Base-by-base conservation (phyloP, 2,329 filamentous ascomycete genomes). In the Pseudocercospora musae region DNA sequence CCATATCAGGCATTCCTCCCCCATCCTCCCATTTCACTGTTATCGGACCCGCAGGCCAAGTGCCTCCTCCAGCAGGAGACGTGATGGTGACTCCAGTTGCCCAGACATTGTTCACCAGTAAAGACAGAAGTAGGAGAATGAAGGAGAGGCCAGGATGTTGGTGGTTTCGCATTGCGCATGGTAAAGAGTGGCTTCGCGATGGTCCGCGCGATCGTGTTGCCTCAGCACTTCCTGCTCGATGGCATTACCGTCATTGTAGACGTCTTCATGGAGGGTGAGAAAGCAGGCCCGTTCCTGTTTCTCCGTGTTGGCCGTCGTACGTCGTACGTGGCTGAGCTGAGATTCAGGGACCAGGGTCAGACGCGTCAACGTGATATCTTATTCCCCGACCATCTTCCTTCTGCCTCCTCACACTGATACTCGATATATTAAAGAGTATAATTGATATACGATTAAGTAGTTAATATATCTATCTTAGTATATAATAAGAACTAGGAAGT, bases 1-100 rank as follows among this genome's bases (percentile, higher is more conserved):
- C 52, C 61, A 68, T 64, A 27, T 61, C 50, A 18, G 65, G 64
- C 20, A 27, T 57, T 21, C 67, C 66, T 33, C 66, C 66, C 2
- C 58, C 66, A 58, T 69, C 66, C n/a, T 33, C 42, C 67, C 67
- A 69, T 57, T 52, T 60, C 7, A 69, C 57, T 4, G 62, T 66
- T 31, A 63, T 63, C 6, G 58, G 62, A 3, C 66, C 66, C 10
- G 66, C 62, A 5, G 67, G 62, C 59, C 46, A 65, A 48, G 66
- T 68, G 4, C 63, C 58, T 29, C 67, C 67, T 20, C 54, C 63
- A 18, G 52, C 57, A 20, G 67, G 67, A 21, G 60, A 55, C n/a
- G 59, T 62, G 52, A 69, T 65, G 15, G 29, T 50, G 55, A 69
- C 49, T 57, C 67, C 67, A 29, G 61, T 57, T 23, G 62, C 58